Conservation (phyloP, 176 grass and related monocot genomes). For the Oryza longistaminata region DNA sequence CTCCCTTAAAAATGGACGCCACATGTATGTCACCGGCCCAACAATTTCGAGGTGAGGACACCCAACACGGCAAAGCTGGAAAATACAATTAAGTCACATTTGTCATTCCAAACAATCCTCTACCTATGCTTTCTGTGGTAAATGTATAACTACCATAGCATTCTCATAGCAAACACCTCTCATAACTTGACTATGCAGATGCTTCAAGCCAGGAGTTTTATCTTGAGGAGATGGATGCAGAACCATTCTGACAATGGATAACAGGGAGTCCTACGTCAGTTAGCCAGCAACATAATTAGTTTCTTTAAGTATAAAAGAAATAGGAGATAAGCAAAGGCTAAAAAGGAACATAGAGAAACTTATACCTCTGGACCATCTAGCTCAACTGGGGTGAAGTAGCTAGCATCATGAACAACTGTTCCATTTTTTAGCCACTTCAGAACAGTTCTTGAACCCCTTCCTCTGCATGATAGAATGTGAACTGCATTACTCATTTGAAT, state of each 20-base stretch:
- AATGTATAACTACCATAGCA: constrained; percentile 70
- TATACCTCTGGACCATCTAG: constrained; percentile 71
- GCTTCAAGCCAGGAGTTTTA: constrained; percentile 26
- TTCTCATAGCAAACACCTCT: constrained; percentile 70
- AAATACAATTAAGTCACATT: constrained; percentile 30
- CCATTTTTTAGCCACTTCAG: constrained; percentile 63
- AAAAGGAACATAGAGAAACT: not conserved
- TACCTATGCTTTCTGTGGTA: constrained; percentile 4
- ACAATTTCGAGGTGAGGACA: constrained; percentile 39
- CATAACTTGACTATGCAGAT: constrained; percentile 40
- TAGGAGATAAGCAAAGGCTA: not conserved
- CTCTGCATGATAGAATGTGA: constrained; percentile 42
- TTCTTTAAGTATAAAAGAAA: not conserved
- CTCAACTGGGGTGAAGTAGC: constrained; percentile 68
- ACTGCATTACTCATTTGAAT: constrained; percentile 13
- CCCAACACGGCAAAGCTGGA: constrained; percentile 70
- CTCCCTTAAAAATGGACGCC: constrained; percentile 46
- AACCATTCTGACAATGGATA: constrained; percentile 64
- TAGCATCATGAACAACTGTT: constrained; percentile 67
- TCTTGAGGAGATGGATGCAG: constrained; percentile 40
- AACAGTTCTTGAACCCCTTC: constrained; percentile 73
- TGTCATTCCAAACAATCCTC: constrained; percentile 15
- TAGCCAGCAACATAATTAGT: constrained; percentile 7
- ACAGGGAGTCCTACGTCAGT: constrained; percentile 55
- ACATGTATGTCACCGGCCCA: constrained; percentile 83